Evolutionary conservation across 352 stramenopile genomes (phyloP).

Genomic region (Globisporangium polare): DNA sequence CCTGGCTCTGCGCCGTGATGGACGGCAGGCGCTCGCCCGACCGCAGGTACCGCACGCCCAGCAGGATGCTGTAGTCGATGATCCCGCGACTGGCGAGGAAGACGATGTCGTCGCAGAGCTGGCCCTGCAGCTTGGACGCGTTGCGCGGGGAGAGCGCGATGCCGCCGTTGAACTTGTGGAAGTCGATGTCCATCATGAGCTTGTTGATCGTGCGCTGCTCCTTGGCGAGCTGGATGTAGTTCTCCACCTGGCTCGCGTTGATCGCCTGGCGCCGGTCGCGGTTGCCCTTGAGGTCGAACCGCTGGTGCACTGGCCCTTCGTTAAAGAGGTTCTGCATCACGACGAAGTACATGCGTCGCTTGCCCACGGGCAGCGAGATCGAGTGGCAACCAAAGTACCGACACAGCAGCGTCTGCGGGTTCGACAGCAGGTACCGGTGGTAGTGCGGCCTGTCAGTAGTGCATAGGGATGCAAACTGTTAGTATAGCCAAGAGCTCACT

Average conservation of each 20-base stretch:
- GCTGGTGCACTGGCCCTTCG: slow-evolving; percentile 70
- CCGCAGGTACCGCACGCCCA: slow-evolving; percentile 59
- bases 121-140: slow-evolving; percentile 43
- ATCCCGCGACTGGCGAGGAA: slow-evolving; percentile 81
- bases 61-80: slow-evolving; percentile 83
- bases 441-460: slow-evolving; percentile 44
- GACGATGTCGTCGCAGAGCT: slow-evolving; percentile 77
- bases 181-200: slow-evolving; percentile 87
- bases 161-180: slow-evolving; percentile 65
- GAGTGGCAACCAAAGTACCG: slow-evolving; percentile 85
- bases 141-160: slow-evolving; percentile 48
- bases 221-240: slow-evolving; percentile 61
- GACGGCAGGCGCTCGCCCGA: slow-evolving; percentile 23
- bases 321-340: slow-evolving; percentile 88
- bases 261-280: slow-evolving; percentile 71
- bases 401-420: slow-evolving; percentile 71
- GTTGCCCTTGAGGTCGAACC: slow-evolving; percentile 84
- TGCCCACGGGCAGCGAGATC: slow-evolving; percentile 81
- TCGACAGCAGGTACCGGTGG: slow-evolving; percentile 71
- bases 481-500: background rate
- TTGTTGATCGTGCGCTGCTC: slow-evolving; percentile 54
- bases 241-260: slow-evolving; percentile 48
- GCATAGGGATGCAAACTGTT: background rate
- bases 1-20: slow-evolving; percentile 21
- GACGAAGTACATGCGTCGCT: slow-evolving; percentile 85